These are phyloP conservation scores for Fusarium foetens DNA, from an alignment of 2,329 filamentous ascomycete genomes.

Conservation along the genomic window DNA sequence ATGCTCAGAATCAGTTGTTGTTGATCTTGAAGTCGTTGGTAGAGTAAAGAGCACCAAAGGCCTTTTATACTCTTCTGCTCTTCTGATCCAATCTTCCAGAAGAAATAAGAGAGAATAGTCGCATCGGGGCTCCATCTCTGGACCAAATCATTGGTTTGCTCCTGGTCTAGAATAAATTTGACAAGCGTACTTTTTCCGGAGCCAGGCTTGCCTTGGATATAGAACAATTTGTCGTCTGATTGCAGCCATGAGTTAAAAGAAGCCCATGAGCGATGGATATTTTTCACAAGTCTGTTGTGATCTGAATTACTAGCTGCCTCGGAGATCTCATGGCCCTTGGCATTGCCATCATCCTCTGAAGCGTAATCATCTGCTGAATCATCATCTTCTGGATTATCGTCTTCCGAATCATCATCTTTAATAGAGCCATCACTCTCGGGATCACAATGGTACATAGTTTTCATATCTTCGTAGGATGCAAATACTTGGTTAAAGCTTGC, in stretches of 20 bases:
- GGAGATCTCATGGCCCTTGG: accelerated
- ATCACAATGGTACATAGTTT: accelerated
- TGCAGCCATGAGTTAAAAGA: accelerated
- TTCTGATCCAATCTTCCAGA: slow-evolving; percentile 11
- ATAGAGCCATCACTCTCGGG: too few relatives aligned
- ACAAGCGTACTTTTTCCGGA: accelerated
- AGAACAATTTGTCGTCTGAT: accelerated
- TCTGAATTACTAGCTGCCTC: too few relatives aligned
- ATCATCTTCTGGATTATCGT: too few relatives aligned
- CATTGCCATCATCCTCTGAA: too few relatives aligned
- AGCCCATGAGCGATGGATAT: neutral
- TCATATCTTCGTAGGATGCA: neutral
- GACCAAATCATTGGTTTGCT: accelerated
- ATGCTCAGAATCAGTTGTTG: accelerated
- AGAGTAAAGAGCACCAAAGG: accelerated
- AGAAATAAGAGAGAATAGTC: neutral
- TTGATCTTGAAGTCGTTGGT: accelerated
- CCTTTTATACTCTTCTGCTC: neutral
- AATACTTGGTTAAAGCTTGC: neutral
- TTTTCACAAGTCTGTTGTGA: too few relatives aligned
- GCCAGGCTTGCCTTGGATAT: accelerated
- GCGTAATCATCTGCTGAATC: too few relatives aligned
- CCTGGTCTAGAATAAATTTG: neutral
- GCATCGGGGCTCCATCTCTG: neutral
- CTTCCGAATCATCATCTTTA: accelerated